Evolutionary conservation across 2,329 filamentous ascomycete species (phyloP), one percentile per base, ranked within the genome.

Genomic region (Sporothrix brasiliensis): DNA sequence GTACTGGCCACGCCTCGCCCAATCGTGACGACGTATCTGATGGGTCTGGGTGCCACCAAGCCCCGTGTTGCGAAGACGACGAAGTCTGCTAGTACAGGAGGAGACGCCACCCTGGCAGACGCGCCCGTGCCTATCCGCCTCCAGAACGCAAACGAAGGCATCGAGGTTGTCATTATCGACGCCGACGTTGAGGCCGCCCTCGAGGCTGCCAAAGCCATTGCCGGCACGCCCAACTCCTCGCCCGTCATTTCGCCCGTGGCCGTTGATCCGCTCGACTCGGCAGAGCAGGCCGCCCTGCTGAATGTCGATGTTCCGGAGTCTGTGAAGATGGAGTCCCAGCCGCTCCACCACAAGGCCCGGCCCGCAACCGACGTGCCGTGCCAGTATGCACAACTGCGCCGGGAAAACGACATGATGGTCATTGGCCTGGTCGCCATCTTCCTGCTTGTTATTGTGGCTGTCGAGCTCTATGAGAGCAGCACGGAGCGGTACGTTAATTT

Each of bases 321-420:
- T 14, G 14, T 72, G 4, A 61, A 5, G 56, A 72, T 72, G 68
- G 70, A 72, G 63, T 44, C 70, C 11, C 50, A 65, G 60, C 56
- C 63, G 5, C 65, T 44, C 13, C 68, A 30, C 47, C 50, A 21
- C 10, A 49, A 39, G 47, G 21, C 27, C 47, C 19, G 19, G 3
- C 56, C 34, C 30, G 21, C 49, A 16, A n/a, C 47, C 27, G 58
- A 68, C 0, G 14, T 72, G 50, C 74, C 75, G 16, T 76, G 73
- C 70, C 74, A 73, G 34, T 73, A 73, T 10, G 71, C 71, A 0
- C 70, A 67, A 5, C 39, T 75, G 16, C 70, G 73, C 7, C 71
- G 73, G 27, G 75, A 77, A 54, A 75, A 77, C 67, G 77, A 79
- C 52, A 73, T 77, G 72, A 68, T 77, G 69, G 74, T 78, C n/a